Evolutionary conservation across 2,329 filamentous ascomycete species (phyloP), one percentile per base, ranked within the genome.

Genomic region (Xylariaceae sp.): DNA sequence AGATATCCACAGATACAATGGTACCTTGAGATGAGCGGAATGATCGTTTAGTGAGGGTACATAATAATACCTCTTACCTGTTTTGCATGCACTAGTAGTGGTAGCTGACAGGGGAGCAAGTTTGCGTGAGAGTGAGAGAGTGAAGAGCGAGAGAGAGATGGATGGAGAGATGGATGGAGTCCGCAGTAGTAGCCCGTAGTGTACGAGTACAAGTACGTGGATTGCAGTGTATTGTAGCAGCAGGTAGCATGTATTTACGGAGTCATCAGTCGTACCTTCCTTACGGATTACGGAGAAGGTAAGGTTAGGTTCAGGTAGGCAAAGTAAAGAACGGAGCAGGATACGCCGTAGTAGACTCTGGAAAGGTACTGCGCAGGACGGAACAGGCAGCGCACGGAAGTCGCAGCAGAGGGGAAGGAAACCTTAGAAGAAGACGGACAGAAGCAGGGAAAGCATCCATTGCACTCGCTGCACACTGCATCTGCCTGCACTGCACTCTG

Each of bases 1-100:
- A 59, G 59, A 55, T 55, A 59, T 54, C 62, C 62, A 64, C 62
- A 64, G 60, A 58, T 64, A 61, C 56, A 61, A 63, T 61, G 53
- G 61, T 63, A 63, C 61, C 47, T 61, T 17, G 50, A 57, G 56
- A 30, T 35, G 49, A 35, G 23, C 23, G 49, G 49, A 17, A 49
- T 18, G n/a, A 8, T 11, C 6, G 47, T 15, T 23, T 7, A 18
- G 47, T 49, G 23, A 18, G 15, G 15, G 47, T 35, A 53, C 54
- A 45, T 56, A 30, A 41, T 55, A 47, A 58, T 62, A 62, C 52
- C 54, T 56, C 15, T 51, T 34, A n/a, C 59, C 53, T 55, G 17
- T 18, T 23, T 18, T 52, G 17, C 39, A 45, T 56, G n/a, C 10
- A 45, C 41, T n/a, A n/a, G 23, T 30, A 30, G 23, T 30, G 23